Percentiles rank a stretch among this genome's conserved stretches.
Evolutionary conservation across 371 early-diverging fungal species (phyloP).

Genomic region (Circinella minor): DNA sequence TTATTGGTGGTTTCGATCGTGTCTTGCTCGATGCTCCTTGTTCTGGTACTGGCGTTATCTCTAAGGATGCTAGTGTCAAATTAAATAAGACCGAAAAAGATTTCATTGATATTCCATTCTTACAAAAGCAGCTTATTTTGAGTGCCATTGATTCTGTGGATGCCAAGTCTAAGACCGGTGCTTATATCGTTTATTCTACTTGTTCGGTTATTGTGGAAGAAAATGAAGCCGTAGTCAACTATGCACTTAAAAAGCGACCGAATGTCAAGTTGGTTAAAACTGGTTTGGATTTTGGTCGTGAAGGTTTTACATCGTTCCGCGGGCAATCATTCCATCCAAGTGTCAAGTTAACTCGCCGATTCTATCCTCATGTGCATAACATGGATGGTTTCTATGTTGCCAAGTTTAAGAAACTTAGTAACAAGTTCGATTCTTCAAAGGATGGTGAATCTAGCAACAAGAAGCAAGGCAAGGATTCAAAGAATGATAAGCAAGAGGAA

Average conservation of each 20-base stretch:
- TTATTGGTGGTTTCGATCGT: constrained; percentile 97
- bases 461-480: constrained; percentile 19
- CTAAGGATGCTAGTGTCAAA: constrained; percentile 98
- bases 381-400: constrained; percentile 99
- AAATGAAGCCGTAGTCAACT: constrained; percentile 98
- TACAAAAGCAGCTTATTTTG: constrained; percentile 97
- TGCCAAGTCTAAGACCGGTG: constrained; percentile 91
- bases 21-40: constrained; percentile 99
- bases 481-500: constrained; percentile 23
- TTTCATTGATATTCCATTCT: constrained; percentile 86
- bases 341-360: constrained; percentile 86
- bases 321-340: constrained; percentile 91
- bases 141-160: constrained; percentile 98
- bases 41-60: constrained; percentile 99
- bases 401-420: constrained; percentile 91
- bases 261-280: constrained; percentile 93
- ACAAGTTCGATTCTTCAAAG: constrained; percentile 61
- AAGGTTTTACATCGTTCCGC: constrained; percentile 84
- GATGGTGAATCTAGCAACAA: constrained; percentile 29
- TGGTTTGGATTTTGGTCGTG: constrained; percentile 91
- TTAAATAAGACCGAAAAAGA: constrained; percentile 92
- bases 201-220: constrained; percentile 99
- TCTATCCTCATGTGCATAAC: constrained; percentile 99
- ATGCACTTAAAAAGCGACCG: constrained; percentile 93
- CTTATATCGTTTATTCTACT: constrained; percentile 98